A percentile compares a stretch with the other conserved stretches of the same genome.
Evolutionary conservation across 2,329 filamentous ascomycete genomes (phyloP).

Genomic region (Sclerotinia nivalis): DNA sequence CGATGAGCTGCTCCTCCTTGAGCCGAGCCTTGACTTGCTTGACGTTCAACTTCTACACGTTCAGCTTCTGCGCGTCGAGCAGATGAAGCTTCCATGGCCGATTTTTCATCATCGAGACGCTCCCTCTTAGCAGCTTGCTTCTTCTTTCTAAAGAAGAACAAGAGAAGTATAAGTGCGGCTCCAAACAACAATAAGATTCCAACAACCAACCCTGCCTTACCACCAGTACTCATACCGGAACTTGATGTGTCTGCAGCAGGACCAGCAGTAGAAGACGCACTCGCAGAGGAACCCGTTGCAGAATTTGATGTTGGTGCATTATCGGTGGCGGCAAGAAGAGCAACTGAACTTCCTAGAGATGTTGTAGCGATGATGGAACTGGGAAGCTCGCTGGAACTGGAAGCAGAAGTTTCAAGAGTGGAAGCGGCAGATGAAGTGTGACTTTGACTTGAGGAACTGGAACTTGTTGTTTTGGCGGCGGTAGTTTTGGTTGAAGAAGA

Average conservation of each 20-base stretch:
- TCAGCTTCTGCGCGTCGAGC: slow-evolving; percentile 37
- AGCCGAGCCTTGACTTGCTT: slow-evolving; percentile 24
- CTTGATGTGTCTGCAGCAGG: slow-evolving; percentile 23
- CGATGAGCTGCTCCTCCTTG: slow-evolving; percentile 58
- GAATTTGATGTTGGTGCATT: slow-evolving; percentile 12
- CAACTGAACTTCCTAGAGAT: slow-evolving; percentile 24
- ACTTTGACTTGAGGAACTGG: neutral
- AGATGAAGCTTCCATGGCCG: neutral
- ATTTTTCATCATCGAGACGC: slow-evolving; percentile 65
- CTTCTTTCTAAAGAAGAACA: slow-evolving; percentile 68
- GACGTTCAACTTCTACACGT: slow-evolving; percentile 26
- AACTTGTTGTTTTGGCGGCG: slow-evolving; percentile 3
- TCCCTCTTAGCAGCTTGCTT: slow-evolving; percentile 64
- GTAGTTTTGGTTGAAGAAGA: neutral
- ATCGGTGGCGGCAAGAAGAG: slow-evolving; percentile 25
- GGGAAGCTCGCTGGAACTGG: slow-evolving; percentile 23
- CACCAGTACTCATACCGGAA: slow-evolving; percentile 45
- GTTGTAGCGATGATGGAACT: slow-evolving; percentile 30
- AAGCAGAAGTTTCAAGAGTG: slow-evolving; percentile 16
- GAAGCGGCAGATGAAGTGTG: slow-evolving; percentile 17
- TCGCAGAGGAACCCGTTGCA: slow-evolving; percentile 20
- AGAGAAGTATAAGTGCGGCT: slow-evolving; percentile 64
- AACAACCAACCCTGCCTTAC: slow-evolving; percentile 78
- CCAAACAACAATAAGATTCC: slow-evolving; percentile 73
- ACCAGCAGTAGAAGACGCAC: slow-evolving; percentile 23